Base-by-base conservation (phyloP, 306 rosid species). In the Acmispon strigosus region DNA sequence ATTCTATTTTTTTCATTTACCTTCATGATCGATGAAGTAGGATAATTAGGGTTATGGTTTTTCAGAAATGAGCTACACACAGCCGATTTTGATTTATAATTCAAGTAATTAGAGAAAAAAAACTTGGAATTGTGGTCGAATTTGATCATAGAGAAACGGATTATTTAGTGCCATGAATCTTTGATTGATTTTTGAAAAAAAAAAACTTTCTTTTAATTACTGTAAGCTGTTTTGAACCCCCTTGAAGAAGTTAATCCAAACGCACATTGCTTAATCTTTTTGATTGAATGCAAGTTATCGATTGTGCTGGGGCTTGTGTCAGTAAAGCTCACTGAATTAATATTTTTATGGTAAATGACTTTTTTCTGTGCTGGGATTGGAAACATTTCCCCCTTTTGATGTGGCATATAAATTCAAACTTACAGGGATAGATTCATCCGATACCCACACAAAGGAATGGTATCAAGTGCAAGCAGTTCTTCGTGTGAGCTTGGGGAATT, bases 401-500 rank as follows among this genome's bases (percentile, higher is more conserved):
- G 18, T 32, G 24, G 54, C 73, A 24, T 73, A 4, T 41, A 7
- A 13, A 19, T 68, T 79, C 69, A 57, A 20, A 47, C 53, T n/a
- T 16, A 34, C 71, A 91, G 97, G 99, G 99, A 89, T 91, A 86
- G 76, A 66, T 74, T 16, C 81, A 48, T 88, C 92, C 0, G 80
- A 71, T 14, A 80, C 81, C 47, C 86, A 84, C 27, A 56, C 97
- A 43, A 75, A 82, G 80, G 95, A 82, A 74, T 94, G 92, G 92
- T 91, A 80, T 87, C 96, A 91, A 81, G 75, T n/a, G 52, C 81
- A 94, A 82, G 94, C 95, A 22, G 99, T 94, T 76, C 96, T 94
- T 78, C 97, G 97, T 12, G 97, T 90, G 83, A 87, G 99, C 84
- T 62, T 94, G 82, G 99, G 96, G 69, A 94, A 86, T 84, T 91